A percentile compares a stretch with the other conserved stretches of the same genome.
These are phyloP conservation scores for Thyridium curvatum DNA, from an alignment of 2,329 filamentous ascomycete species.

Conservation along the genomic window DNA sequence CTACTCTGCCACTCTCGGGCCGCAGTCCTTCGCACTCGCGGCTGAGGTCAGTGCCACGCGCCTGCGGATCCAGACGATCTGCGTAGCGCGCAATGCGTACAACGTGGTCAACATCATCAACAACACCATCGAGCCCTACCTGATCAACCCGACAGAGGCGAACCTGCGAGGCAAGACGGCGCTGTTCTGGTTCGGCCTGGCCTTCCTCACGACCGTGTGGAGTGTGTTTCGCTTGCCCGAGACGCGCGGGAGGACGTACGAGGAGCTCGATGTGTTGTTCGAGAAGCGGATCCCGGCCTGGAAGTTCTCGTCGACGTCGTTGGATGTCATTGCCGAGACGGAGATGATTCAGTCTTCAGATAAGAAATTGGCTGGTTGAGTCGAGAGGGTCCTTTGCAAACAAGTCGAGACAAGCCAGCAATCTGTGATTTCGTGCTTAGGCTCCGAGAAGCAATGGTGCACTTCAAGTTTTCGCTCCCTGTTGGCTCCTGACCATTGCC, in stretches of 20 bases:
- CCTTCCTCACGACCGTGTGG: constrained; percentile 30
- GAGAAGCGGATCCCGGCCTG: not conserved
- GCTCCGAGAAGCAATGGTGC: too few species aligned
- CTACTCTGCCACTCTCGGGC: constrained; percentile 27
- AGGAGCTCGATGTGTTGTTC: not conserved
- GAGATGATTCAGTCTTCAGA: too few species aligned
- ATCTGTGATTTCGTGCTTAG: too few species aligned
- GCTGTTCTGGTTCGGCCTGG: constrained; percentile 34
- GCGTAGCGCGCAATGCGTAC: constrained; percentile 35
- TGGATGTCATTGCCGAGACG: too few species aligned
- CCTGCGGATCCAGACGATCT: constrained; percentile 38
- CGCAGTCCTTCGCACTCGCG: constrained; percentile 38
- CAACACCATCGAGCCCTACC: constrained; percentile 29
- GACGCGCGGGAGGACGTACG: constrained; percentile 1
- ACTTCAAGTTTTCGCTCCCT: too few species aligned
- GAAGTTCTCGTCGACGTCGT: too few species aligned
- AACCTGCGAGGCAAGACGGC: constrained; percentile 34
- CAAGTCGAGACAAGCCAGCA: too few species aligned
- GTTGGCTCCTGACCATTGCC: too few species aligned
- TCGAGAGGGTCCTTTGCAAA: too few species aligned
- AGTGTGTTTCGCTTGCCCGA: constrained; percentile 46
- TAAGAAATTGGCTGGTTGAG: too few species aligned
- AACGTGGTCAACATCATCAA: constrained; percentile 36
- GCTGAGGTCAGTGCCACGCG: constrained; percentile 40
- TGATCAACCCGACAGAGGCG: constrained; percentile 24